Evolutionary conservation across 2,329 filamentous ascomycete species (phyloP).

Genomic region (Xylaria sp.): DNA sequence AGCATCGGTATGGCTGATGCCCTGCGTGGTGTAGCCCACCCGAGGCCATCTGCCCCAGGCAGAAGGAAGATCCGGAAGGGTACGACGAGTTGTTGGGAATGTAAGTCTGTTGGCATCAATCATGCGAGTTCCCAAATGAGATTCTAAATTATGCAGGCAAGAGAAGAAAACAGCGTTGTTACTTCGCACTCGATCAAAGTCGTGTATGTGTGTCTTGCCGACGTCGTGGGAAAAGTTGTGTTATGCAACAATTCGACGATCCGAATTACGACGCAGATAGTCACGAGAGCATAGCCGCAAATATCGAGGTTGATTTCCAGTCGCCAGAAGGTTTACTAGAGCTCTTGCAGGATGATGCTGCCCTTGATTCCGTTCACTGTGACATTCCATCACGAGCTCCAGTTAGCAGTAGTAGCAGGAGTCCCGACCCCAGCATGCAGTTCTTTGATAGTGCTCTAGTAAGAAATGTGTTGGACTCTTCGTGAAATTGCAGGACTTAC

Average conservation of each 20-base stretch:
- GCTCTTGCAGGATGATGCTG: not conserved
- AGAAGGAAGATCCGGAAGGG: slow-evolving; percentile 4
- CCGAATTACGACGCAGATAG: not conserved
- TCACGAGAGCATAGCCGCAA: not conserved
- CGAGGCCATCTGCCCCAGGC: not conserved
- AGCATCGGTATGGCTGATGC: not conserved
- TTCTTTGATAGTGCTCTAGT: not conserved
- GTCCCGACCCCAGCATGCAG: not conserved
- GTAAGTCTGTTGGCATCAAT: not conserved
- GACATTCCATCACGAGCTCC: not conserved
- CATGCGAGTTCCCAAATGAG: not conserved
- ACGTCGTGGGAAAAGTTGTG: slow-evolving; percentile 1
- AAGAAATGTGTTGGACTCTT: not conserved
- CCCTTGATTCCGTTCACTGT: not conserved
- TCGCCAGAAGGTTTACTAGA: not conserved
- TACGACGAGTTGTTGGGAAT: not conserved
- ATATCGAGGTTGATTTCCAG: not conserved
- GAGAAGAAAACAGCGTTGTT: slow-evolving; percentile 2
- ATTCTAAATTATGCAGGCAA: slow-evolving; percentile 1
- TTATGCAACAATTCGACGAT: slow-evolving; percentile 5
- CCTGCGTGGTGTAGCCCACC: not conserved
- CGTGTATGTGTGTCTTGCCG: not conserved
- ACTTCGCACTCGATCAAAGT: not conserved
- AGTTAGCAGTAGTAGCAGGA: not conserved
- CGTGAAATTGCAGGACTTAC: not conserved